Evolutionary conservation across 169 alveolate species (phyloP).

Genomic region (Plasmodium knowlesi): DNA sequence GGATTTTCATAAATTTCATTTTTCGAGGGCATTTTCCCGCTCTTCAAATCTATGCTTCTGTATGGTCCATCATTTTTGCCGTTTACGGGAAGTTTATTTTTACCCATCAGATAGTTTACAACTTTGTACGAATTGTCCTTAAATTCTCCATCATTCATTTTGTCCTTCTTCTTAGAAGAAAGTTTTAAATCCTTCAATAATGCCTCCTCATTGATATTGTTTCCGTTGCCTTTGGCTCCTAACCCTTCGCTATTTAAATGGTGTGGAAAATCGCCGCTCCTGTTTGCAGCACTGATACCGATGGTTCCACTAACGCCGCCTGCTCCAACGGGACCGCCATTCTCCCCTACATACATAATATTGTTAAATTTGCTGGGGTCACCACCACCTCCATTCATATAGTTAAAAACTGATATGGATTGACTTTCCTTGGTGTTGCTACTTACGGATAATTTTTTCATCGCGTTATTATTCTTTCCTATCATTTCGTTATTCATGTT

Average conservation of each 20-base stretch:
- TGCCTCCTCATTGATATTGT: conserved; percentile 20
- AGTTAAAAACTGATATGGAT: conserved; percentile 1
- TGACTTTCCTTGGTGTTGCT: conserved; percentile 46
- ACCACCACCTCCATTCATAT: conserved; percentile 5
- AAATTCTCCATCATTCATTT: conserved; percentile 29
- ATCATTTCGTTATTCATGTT: conserved; percentile 12
- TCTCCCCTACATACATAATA: conserved; percentile 29
- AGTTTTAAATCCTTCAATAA: conserved; percentile 27
- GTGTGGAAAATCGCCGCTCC: neutral
- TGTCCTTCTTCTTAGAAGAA: conserved; percentile 45
- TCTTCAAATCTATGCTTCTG: conserved; percentile 24
- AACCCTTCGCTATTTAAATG: neutral
- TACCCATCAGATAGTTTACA: conserved; percentile 16
- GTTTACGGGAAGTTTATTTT: conserved; percentile 10
- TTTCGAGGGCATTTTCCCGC: conserved; percentile 4
- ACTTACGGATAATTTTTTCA: conserved; percentile 10
- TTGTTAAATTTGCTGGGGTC: conserved; percentile 7
- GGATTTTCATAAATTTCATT: conserved; percentile 41
- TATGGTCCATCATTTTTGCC: conserved; percentile 15
- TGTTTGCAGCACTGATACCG: neutral
- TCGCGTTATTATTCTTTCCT: neutral
- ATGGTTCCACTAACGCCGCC: neutral
- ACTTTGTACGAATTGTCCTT: conserved; percentile 11
- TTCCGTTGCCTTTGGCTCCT: neutral
- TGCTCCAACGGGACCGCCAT: neutral